Evolutionary conservation across 148 eudicot genomes (phyloP).

Genomic region (Talinum fruticosum): DNA sequence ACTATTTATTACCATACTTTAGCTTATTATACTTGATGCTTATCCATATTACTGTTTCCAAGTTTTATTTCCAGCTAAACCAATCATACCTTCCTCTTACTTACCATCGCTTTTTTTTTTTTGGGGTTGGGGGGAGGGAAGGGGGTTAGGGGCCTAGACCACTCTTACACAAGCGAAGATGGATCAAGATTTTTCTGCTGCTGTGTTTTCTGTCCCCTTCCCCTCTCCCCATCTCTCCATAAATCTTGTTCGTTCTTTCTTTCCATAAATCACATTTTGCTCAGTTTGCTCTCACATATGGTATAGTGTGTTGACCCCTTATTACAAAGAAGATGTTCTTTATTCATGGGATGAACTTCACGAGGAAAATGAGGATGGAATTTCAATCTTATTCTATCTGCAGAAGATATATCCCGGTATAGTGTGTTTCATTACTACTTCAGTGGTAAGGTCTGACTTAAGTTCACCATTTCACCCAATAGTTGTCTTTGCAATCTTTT

Average conservation of each 20-base stretch:
- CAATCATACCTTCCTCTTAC: too few species aligned
- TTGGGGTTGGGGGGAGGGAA: too few species aligned
- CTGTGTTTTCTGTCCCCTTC: neutral
- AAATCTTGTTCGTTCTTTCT: neutral
- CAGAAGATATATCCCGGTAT: constrained; percentile 97
- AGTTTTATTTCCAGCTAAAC: too few species aligned
- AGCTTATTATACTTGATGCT: too few species aligned
- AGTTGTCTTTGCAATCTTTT: constrained; percentile 19
- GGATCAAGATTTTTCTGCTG: neutral
- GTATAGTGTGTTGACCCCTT: constrained; percentile 91
- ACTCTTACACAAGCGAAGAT: neutral
- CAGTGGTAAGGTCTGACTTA: constrained; percentile 5
- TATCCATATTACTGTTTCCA: too few species aligned
- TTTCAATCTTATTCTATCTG: constrained; percentile 81
- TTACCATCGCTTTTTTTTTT: too few species aligned
- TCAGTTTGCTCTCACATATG: constrained; percentile 17
- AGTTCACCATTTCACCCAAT: constrained; percentile 4
- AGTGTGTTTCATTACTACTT: constrained; percentile 18
- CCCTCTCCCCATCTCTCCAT: neutral
- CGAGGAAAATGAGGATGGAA: constrained; percentile 93
- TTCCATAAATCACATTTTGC: constrained; percentile 3
- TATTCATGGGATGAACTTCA: constrained; percentile 85
- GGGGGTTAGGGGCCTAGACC: neutral
- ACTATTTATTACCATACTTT: too few species aligned
- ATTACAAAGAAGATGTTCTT: constrained; percentile 90